Evolutionary conservation across 257 asterid genomes (phyloP), one percentile per base, ranked within the genome.

Genomic region (Scutellaria minor): DNA sequence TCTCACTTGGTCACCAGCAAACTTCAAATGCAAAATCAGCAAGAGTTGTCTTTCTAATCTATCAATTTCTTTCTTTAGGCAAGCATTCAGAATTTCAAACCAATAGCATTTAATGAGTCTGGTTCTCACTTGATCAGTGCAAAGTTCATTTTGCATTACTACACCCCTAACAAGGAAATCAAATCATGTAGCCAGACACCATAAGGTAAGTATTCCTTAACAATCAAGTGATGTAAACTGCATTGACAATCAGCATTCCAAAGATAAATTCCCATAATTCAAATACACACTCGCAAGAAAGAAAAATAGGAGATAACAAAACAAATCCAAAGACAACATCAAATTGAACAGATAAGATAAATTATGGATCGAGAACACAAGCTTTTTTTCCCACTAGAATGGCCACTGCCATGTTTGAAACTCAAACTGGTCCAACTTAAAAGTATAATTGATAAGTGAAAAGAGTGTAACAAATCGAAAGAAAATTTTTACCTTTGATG

Each of bases 361-460:
- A 27, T 18, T 50, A 27, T 37, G 48, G 12, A 6, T 35, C 24
- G 1, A n/a, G 4, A 13, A 3, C 5, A 12, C 5, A 47, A 37
- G 18, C 47, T 37, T 31, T 35, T 59, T 59, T 12, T 35, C 22
- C 46, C 41, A 57, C 63, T 57, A 9, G 4, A 9, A 57, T 13
- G 39, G 27, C 63, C 24, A 22, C 35, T 27, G 35, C 10, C 44
- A 27, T 42, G 18, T 27, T 24, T 39, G 1, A 24, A 13, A 5
- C 64, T 57, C 44, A 42, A 39, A 35, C 6, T 59, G 18, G 11
- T 59, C 65, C 46, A 58, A 58, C 60, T 37, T 44, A 44, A 46
- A 44, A 6, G 12, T 44, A 45, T 20, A 57, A 44, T 48, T 11
- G 22, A 7, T 27, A 53, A 68, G 45, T 3, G 37, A 46, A 15